A percentile compares a stretch with the other conserved stretches of the same genome.
These are phyloP conservation scores for Grosmannia clavigera DNA, from an alignment of 2,329 filamentous ascomycete genomes.

Conservation along the genomic window DNA sequence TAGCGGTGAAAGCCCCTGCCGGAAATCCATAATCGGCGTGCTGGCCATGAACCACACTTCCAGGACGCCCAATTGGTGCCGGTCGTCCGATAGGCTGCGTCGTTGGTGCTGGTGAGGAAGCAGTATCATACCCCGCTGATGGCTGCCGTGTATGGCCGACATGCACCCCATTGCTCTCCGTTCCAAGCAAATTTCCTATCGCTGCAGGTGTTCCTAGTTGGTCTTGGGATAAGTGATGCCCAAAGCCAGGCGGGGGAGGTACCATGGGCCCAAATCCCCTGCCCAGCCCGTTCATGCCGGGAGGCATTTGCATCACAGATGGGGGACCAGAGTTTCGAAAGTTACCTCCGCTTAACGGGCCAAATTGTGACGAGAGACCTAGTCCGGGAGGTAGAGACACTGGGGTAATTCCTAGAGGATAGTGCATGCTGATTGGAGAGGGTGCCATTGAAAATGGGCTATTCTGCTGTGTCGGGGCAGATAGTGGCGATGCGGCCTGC, in stretches of 20 bases:
- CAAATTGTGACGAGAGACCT: background rate
- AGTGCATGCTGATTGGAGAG: conserved; percentile 19
- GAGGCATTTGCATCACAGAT: conserved; percentile 43
- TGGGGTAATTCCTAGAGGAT: conserved; percentile 27
- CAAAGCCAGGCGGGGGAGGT: conserved; percentile 45
- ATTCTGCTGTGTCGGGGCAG: conserved; percentile 21
- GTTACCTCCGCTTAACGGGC: background rate
- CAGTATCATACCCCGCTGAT: conserved; percentile 53
- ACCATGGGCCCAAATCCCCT: conserved; percentile 32
- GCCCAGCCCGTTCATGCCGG: conserved; percentile 32
- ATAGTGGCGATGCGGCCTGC: background rate
- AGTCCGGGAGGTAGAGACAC: conserved; percentile 7
- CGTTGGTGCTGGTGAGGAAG: conserved; percentile 29
- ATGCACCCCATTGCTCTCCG: conserved; percentile 22
- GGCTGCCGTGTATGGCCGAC: conserved; percentile 63
- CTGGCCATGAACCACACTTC: conserved; percentile 52
- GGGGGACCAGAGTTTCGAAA: conserved; percentile 17
- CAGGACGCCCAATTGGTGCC: conserved; percentile 76
- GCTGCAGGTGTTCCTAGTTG: conserved; percentile 9
- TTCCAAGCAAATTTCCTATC: conserved; percentile 13
- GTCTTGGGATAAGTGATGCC: conserved; percentile 27
- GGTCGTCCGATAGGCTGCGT: conserved; percentile 70
- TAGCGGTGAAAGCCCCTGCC: conserved; percentile 6
- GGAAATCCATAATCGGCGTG: conserved; percentile 19
- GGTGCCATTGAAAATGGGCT: conserved; percentile 36